These are phyloP conservation scores for Allium sativum DNA, from an alignment of 106 monocot species.

Conservation along the genomic window DNA sequence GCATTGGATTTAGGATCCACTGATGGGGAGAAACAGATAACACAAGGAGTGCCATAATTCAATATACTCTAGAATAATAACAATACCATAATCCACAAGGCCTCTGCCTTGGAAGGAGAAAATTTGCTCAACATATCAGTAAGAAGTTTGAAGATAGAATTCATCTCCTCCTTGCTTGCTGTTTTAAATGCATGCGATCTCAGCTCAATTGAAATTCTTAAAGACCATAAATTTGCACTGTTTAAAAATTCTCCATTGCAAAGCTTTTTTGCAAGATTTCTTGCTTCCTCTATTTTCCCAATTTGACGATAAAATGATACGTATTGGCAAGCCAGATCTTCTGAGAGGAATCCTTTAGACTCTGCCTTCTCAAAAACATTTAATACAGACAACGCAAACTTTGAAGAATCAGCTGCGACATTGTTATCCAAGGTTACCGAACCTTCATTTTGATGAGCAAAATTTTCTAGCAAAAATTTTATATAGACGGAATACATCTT, in stretches of 20 bases:
- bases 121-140: conserved; percentile 23
- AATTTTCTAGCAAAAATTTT: conserved; percentile 37
- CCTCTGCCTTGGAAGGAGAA: conserved; percentile 31
- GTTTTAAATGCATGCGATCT: conserved; percentile 26
- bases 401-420: conserved; percentile 9
- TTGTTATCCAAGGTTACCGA: conserved; percentile 10
- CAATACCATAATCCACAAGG: conserved; percentile 55
- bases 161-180: conserved; percentile 27
- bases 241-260: conserved; percentile 40
- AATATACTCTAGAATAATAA: too few species aligned
- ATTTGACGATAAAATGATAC: conserved; percentile 37
- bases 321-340: conserved; percentile 54
- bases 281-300: conserved; percentile 43
- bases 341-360: conserved; percentile 26
- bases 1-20: too few species aligned
- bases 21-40: too few species aligned
- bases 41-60: too few species aligned
- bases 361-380: conserved; percentile 51
- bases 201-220: conserved; percentile 46
- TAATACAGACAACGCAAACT: conserved; percentile 27
- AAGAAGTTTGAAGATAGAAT: conserved; percentile 29
- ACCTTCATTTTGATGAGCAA: conserved; percentile 17
- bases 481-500: conserved; percentile 63
- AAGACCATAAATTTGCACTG: conserved; percentile 32
- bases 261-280: conserved; percentile 34